Percentiles rank a stretch among this genome's conserved stretches.
Conservation (phyloP, 176 grass and related monocot genomes). For the Aegilops sharonensis region DNA sequence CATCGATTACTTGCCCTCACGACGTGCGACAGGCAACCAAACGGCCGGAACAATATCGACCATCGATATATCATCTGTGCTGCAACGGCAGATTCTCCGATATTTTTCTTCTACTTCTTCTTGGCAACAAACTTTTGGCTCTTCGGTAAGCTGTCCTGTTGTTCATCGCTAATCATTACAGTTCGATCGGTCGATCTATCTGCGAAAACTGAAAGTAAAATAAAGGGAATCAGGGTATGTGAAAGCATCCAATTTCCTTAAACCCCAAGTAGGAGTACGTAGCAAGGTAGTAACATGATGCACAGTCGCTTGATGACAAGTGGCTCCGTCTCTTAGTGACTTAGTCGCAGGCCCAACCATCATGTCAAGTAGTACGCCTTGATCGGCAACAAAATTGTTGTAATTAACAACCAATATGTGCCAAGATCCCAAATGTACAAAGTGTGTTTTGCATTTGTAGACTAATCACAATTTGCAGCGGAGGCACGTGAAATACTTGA, state of each 20-base stretch:
- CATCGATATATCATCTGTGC: background rate
- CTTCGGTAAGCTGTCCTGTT: background rate
- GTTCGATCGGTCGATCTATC: background rate
- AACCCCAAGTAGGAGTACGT: background rate
- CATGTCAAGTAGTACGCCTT: background rate
- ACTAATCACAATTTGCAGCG: background rate
- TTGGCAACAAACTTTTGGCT: background rate
- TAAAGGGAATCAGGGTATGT: background rate
- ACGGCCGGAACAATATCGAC: background rate
- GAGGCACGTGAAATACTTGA: background rate
- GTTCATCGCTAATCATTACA: background rate
- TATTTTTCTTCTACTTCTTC: background rate
- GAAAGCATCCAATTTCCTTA: background rate
- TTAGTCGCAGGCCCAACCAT: background rate
- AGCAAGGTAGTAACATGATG: background rate
- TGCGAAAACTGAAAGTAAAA: background rate
- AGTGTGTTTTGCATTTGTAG: background rate
- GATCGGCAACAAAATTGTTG: background rate
- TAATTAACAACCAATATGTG: background rate
- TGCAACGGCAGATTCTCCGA: slow-evolving; percentile 19
- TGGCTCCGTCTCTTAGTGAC: background rate
- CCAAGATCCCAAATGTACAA: background rate
- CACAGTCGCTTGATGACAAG: background rate
- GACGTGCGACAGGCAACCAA: slow-evolving; percentile 21
- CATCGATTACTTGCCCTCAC: slow-evolving; percentile 23